Percentiles rank a stretch among this genome's conserved stretches.
phyloP scores from a whole-genome alignment of 148 eudicot species.

The Chenopodium album region DNA sequence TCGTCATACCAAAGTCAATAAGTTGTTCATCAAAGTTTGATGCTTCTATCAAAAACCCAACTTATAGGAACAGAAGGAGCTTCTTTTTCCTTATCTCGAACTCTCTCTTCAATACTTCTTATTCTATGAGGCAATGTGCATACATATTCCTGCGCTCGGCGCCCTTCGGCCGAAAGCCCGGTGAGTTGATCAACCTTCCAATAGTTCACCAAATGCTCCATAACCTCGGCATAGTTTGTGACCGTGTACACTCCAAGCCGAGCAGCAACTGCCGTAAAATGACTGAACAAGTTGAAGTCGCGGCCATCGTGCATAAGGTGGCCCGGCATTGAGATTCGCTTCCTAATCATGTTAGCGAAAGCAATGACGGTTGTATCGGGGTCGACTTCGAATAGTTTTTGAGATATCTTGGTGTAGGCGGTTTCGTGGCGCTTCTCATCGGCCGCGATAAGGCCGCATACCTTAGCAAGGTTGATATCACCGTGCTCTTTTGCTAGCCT shows the following conservation, averaged over 20 bases:
- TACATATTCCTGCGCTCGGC: constrained; percentile 18
- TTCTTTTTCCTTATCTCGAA: constrained; percentile 33
- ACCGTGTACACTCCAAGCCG: constrained; percentile 54
- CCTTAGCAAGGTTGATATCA: constrained; percentile 44
- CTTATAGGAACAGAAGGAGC: constrained; percentile 33
- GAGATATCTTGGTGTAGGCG: constrained; percentile 54
- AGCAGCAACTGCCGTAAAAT: constrained; percentile 55
- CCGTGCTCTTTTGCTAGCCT: constrained; percentile 50
- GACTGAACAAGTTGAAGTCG: constrained; percentile 42
- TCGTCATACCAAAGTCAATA: too few relatives aligned
- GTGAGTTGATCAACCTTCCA: constrained; percentile 34
- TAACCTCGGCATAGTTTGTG: constrained; percentile 48
- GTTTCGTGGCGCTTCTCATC: constrained; percentile 61
- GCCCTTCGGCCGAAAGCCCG: constrained; percentile 41
- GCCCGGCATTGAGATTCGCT: constrained; percentile 59
- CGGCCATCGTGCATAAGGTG: constrained; percentile 56
- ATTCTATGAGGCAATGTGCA: constrained; percentile 41
- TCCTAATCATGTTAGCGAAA: constrained; percentile 59
- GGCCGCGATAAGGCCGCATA: constrained; percentile 53
- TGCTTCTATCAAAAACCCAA: constrained; percentile 40
- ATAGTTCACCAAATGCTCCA: constrained; percentile 38
- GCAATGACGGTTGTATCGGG: constrained; percentile 49
- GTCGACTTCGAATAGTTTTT: constrained; percentile 54
- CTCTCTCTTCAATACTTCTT: constrained; percentile 43
- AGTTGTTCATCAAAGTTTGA: constrained; percentile 26